Conservation (phyloP, 495 filamentous ascomycete species). For the Bombardia bombarda region DNA sequence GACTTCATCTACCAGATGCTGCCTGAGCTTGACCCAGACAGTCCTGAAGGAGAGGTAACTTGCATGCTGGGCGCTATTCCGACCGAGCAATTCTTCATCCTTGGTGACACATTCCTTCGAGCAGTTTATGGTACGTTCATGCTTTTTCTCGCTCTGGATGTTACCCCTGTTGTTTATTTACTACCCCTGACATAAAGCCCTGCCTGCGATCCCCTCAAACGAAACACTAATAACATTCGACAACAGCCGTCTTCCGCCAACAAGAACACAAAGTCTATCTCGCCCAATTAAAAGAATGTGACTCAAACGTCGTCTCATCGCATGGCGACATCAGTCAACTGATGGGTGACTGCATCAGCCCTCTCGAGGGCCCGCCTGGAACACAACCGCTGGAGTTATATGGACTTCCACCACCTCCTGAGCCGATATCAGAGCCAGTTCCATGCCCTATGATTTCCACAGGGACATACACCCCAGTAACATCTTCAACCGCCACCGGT, state of each 20-base stretch:
- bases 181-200: neutral
- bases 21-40: constrained; percentile 12
- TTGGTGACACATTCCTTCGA: constrained; percentile 82
- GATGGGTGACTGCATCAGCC: constrained; percentile 8
- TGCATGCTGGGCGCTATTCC: constrained; percentile 32
- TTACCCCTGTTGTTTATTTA: too few species aligned
- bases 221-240: neutral
- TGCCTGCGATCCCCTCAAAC: neutral
- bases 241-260: constrained; percentile 17
- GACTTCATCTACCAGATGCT: constrained; percentile 60
- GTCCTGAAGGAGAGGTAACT: constrained; percentile 7
- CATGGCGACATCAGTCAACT: constrained; percentile 8
- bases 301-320: constrained; percentile 10
- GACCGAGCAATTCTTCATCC: constrained; percentile 24
- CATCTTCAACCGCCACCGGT: neutral
- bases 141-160: neutral
- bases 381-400: neutral
- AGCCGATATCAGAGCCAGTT: neutral
- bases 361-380: neutral
- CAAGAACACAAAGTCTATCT: constrained; percentile 18
- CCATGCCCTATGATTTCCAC: constrained; percentile 4
- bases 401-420: neutral
- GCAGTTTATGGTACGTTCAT: constrained; percentile 54
- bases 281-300: constrained; percentile 14
- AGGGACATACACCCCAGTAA: constrained; percentile 1